Base-by-base conservation (phyloP, 495 filamentous ascomycete species). In the Schizothecium vesticola region DNA sequence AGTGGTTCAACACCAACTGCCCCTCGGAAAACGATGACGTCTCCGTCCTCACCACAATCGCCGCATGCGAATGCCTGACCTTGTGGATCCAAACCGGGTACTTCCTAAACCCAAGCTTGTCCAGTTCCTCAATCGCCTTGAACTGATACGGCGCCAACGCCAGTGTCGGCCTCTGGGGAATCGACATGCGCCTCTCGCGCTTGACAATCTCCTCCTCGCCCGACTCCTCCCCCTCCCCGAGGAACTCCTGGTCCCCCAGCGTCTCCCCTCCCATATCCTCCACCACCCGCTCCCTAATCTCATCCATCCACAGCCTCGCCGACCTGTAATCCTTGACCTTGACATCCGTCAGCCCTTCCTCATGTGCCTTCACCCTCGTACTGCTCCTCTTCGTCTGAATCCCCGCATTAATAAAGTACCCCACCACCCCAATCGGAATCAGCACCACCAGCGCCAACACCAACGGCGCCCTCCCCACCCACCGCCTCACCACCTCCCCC, bases 31-130 rank as follows among this genome's bases (percentile, higher is more conserved):
- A 95, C 9, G 74, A 80, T 65, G 81, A 74, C 75, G 86, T 87
- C 21, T 87, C 81, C 68, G 75, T 84, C 64, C 95, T 84, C 29
- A 94, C 87, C 72, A 99, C 90, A 63, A 99, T 96, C 1, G 94
- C 94, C 0, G 94, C 95, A 76, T 99, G 95, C 59, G 84, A 90
- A 73, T 97, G 93, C 31, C 82, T 75, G 56, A 85, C 85, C 3
- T 93, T 89, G 60, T 96, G 92, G 56, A 99, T 97, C 79, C 91
- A 88, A 4, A 97, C 91, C 0, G 87, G 89, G 78, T 91, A 94
- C 78, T 95, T 97, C 22, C 84, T 85, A 80, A 90, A 93, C 11
- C 89, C 89, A 0, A 96, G 81, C 11, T 80, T 75, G 73, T 97
- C 90, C 69, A 99, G 79, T 19, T 88, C 87, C 21, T 90, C 79